Conservation (phyloP, 495 filamentous ascomycete species). For the Daldinia childiae region DNA sequence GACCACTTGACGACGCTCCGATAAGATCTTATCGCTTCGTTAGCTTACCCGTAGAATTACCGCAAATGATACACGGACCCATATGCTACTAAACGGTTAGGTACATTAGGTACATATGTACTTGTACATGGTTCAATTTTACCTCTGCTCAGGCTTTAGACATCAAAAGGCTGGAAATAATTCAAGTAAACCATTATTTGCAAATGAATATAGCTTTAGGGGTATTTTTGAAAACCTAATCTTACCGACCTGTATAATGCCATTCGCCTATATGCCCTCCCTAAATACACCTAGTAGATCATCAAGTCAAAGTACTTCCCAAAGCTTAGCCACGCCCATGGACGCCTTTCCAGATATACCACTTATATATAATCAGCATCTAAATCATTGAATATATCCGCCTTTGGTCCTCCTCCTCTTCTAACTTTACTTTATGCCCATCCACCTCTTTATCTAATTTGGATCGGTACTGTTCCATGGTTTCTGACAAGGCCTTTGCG, state of each 20-base stretch:
- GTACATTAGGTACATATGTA: no score
- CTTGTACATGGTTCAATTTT: no score
- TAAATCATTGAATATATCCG: conserved; percentile 1
- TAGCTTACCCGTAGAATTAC: conserved; percentile 20
- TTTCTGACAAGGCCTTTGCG: conserved; percentile 48
- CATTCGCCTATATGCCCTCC: conserved; percentile 11
- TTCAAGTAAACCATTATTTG: background rate
- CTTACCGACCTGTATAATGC: conserved; percentile 15
- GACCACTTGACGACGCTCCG: background rate
- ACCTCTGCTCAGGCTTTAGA: no score
- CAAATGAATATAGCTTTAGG: background rate
- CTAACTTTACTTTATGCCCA: conserved; percentile 5
- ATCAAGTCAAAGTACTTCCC: conserved; percentile 6
- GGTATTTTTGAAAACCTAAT: conserved; percentile 11
- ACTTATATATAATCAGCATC: background rate
- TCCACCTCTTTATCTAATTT: conserved; percentile 24
- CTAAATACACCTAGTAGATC: conserved; percentile 11
- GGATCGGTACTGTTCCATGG: conserved; percentile 44
- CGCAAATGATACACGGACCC: background rate
- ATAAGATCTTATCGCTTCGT: conserved; percentile 15
- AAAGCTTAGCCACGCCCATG: conserved; percentile 16
- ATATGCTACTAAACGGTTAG: background rate
- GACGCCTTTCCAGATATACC: conserved; percentile 26
- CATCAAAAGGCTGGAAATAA: no score
- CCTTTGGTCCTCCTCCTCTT: conserved; percentile 21